Percentiles rank a stretch among this genome's conserved stretches.
Conservation (phyloP, 2,329 filamentous ascomycete genomes). For the Pyricularia pennisetigena region DNA sequence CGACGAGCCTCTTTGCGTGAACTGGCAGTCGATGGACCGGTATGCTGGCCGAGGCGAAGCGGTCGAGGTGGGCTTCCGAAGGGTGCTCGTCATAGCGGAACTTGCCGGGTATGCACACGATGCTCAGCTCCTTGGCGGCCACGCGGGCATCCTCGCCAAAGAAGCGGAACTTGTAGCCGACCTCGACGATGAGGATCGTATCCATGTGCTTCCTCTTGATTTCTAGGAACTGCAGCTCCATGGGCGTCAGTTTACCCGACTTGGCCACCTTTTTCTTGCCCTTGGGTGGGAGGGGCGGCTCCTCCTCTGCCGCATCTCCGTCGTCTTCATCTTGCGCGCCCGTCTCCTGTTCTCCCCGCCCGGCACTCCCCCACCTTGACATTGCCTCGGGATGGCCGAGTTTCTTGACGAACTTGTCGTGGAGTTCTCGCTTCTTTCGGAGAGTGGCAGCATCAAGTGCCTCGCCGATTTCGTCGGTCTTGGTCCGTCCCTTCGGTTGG, state of each 20-base stretch:
- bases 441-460: constrained; percentile 33
- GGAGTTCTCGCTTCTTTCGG: constrained; percentile 59
- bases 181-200: constrained; percentile 83
- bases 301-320: constrained; percentile 32
- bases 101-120: constrained; percentile 95
- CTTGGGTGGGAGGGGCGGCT: constrained; percentile 35
- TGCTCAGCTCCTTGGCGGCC: constrained; percentile 83
- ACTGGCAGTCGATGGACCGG: constrained; percentile 86
- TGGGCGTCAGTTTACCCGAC: constrained; percentile 75
- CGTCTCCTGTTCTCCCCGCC: constrained; percentile 40
- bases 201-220: constrained; percentile 86
- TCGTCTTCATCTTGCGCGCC: constrained; percentile 20
- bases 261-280: constrained; percentile 60
- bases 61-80: constrained; percentile 83
- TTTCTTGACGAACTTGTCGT: constrained; percentile 81
- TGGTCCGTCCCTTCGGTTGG: constrained; percentile 26
- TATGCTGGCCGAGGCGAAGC: constrained; percentile 92
- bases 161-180: constrained; percentile 96
- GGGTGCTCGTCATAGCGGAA: constrained; percentile 88
- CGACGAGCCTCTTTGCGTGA: constrained; percentile 85
- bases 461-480: constrained; percentile 29
- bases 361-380: constrained; percentile 23
- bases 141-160: constrained; percentile 89
- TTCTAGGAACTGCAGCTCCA: constrained; percentile 88
- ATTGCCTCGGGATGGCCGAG: constrained; percentile 80